Evolutionary conservation across 1,139 yeast genomes (phyloP).

Genomic region (Eremothecium cymbalariae): DNA sequence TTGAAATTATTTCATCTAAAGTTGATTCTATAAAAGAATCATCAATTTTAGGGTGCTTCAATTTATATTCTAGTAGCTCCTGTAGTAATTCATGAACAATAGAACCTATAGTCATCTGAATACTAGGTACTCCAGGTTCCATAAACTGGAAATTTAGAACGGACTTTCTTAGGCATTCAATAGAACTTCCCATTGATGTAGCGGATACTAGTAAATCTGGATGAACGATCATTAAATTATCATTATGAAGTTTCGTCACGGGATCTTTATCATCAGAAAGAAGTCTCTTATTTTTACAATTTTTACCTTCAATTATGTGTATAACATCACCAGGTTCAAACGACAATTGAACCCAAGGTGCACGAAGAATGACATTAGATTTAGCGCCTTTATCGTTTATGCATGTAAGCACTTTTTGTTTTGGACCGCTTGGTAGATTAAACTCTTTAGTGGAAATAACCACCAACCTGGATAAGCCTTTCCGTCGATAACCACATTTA

Average conservation of each 20-base stretch:
- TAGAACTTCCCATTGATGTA: constrained; percentile 70
- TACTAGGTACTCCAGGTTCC: constrained; percentile 47
- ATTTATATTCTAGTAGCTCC: constrained; percentile 43
- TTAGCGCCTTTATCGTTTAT: constrained; percentile 31
- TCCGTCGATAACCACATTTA: constrained; percentile 39
- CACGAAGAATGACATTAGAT: constrained; percentile 41
- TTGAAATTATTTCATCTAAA: constrained; percentile 40
- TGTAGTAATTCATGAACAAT: constrained; percentile 78
- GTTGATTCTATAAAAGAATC: constrained; percentile 39
- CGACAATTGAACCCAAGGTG: constrained; percentile 42
- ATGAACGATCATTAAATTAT: constrained; percentile 61
- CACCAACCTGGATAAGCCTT: constrained; percentile 43
- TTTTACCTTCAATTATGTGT: constrained; percentile 46
- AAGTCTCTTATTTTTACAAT: constrained; percentile 29
- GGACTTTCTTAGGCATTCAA: constrained; percentile 64
- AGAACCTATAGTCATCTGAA: constrained; percentile 65
- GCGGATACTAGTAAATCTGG: constrained; percentile 82
- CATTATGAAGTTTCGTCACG: constrained; percentile 46
- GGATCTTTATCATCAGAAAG: constrained; percentile 28
- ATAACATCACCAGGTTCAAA: constrained; percentile 46
- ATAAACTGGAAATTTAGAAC: constrained; percentile 50
- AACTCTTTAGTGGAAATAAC: constrained; percentile 35
- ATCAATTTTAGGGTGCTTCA: constrained; percentile 30
- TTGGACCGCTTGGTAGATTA: constrained; percentile 29
- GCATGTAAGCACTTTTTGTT: constrained; percentile 47